Conservation (phyloP, 1,284 basidiomycete genomes). For the Flammula alnicola region DNA sequence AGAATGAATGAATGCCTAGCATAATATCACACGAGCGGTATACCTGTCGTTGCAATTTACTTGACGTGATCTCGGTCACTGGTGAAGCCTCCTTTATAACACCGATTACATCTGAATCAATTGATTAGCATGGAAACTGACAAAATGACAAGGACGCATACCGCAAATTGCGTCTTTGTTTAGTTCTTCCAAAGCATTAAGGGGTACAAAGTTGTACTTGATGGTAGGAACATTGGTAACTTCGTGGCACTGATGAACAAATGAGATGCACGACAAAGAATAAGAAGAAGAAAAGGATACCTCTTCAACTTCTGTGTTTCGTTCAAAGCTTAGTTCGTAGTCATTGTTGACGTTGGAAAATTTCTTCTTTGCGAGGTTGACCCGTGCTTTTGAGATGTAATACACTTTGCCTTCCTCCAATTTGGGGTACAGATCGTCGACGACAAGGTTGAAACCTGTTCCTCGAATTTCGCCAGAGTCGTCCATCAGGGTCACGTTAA, state of each 20-base stretch:
- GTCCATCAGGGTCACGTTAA: constrained; percentile 93
- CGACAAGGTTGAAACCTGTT: constrained; percentile 91
- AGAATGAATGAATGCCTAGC: constrained; percentile 7
- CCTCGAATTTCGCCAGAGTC: constrained; percentile 93
- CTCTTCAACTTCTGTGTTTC: constrained; percentile 83
- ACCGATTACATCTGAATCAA: constrained; percentile 77
- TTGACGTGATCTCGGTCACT: constrained; percentile 73
- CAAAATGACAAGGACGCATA: constrained; percentile 38
- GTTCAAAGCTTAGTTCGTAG: constrained; percentile 93
- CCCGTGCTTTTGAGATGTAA: constrained; percentile 87
- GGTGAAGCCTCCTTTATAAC: constrained; percentile 83
- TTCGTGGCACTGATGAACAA: constrained; percentile 70
- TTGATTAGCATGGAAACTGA: constrained; percentile 9
- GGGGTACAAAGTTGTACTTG: constrained; percentile 82
- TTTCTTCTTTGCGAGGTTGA: constrained; percentile 97
- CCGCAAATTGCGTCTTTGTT: constrained; percentile 82
- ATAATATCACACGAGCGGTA: constrained; percentile 25
- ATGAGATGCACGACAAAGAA: constrained; percentile 10
- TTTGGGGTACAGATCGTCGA: constrained; percentile 84
- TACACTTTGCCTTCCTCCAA: constrained; percentile 95
- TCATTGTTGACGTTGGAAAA: constrained; percentile 92
- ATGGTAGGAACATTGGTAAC: constrained; percentile 75
- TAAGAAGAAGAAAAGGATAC: constrained; percentile 36
- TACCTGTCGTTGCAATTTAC: constrained; percentile 72
- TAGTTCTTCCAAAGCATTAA: constrained; percentile 66